Conservation (phyloP, 768 basidiomycete genomes). For the Gyrodon lividus region DNA sequence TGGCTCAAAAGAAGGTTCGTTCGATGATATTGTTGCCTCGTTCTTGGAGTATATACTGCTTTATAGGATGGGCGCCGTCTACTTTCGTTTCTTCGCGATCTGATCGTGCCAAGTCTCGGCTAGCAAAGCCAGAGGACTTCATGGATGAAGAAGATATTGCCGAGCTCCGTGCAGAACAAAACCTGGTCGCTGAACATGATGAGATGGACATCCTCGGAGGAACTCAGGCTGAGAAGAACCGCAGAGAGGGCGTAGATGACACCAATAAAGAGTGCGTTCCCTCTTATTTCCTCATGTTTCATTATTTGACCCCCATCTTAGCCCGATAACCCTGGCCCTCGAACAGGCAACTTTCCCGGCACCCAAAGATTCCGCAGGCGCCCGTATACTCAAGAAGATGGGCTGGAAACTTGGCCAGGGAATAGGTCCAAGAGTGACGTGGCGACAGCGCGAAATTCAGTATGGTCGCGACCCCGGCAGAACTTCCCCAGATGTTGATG, state of each 20-base stretch:
- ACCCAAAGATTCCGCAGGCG: slow-evolving; percentile 77
- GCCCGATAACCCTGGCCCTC: slow-evolving; percentile 62
- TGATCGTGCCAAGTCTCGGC: slow-evolving; percentile 63
- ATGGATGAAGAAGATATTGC: slow-evolving; percentile 99
- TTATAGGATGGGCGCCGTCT: slow-evolving; percentile 87
- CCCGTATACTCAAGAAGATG: slow-evolving; percentile 88
- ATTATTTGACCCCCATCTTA: slow-evolving; percentile 27
- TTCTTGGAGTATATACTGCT: neutral
- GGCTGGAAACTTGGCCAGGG: slow-evolving; percentile 95
- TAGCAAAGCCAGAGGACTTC: slow-evolving; percentile 81
- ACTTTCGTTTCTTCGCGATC: slow-evolving; percentile 88
- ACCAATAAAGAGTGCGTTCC: slow-evolving; percentile 37
- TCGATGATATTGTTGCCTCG: neutral
- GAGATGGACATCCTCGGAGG: slow-evolving; percentile 69
- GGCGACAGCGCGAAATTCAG: slow-evolving; percentile 71
- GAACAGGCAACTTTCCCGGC: slow-evolving; percentile 68
- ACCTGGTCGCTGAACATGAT: slow-evolving; percentile 76
- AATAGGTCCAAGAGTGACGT: slow-evolving; percentile 84
- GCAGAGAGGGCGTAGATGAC: slow-evolving; percentile 37
- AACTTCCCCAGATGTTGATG: slow-evolving; percentile 55
- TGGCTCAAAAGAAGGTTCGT: slow-evolving; percentile 89
- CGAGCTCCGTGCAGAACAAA: slow-evolving; percentile 71
- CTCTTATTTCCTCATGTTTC: neutral
- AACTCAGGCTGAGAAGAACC: slow-evolving; percentile 45
- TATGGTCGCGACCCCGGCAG: slow-evolving; percentile 47